Percentiles rank a stretch among this genome's conserved stretches.
Conservation (phyloP, 495 filamentous ascomycete species). For the Podospora comata region DNA sequence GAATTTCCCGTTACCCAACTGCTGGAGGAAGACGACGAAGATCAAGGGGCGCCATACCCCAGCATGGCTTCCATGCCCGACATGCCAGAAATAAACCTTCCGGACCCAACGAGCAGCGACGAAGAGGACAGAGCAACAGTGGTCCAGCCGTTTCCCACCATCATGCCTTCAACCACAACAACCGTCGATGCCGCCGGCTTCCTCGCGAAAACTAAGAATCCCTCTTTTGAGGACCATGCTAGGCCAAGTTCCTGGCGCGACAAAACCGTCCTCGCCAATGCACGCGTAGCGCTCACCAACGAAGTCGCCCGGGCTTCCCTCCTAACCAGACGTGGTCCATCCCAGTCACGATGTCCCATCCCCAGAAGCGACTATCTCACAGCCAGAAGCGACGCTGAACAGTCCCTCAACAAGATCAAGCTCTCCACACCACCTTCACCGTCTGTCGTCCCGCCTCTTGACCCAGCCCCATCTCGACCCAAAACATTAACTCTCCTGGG, state of each 20-base stretch:
- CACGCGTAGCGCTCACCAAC: constrained; percentile 44
- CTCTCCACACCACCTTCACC: constrained; percentile 13
- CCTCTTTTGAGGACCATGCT: constrained; percentile 38
- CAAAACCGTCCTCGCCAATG: constrained; percentile 41
- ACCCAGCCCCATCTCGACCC: constrained; percentile 20
- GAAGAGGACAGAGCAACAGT: constrained; percentile 9
- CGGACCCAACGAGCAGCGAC: background rate
- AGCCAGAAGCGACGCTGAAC: constrained; percentile 38
- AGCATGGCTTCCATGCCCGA: background rate
- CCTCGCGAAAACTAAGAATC: background rate
- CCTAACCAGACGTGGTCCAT: constrained; percentile 12
- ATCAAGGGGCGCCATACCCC: background rate
- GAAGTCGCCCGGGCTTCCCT: constrained; percentile 39
- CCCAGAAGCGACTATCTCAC: constrained; percentile 25
- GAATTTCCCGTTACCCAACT: background rate
- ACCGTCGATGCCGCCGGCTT: background rate
- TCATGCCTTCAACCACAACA: background rate
- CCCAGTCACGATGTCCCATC: constrained; percentile 21
- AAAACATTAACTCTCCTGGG: constrained; percentile 20
- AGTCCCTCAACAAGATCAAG: constrained; percentile 41
- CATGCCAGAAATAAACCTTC: constrained; percentile 16
- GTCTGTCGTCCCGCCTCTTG: constrained; percentile 11
- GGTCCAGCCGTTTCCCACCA: constrained; percentile 20
- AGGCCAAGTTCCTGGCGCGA: constrained; percentile 48
- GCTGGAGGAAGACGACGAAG: background rate